Conservation (phyloP, 106 monocot genomes). For the Narthecium ossifragum region DNA sequence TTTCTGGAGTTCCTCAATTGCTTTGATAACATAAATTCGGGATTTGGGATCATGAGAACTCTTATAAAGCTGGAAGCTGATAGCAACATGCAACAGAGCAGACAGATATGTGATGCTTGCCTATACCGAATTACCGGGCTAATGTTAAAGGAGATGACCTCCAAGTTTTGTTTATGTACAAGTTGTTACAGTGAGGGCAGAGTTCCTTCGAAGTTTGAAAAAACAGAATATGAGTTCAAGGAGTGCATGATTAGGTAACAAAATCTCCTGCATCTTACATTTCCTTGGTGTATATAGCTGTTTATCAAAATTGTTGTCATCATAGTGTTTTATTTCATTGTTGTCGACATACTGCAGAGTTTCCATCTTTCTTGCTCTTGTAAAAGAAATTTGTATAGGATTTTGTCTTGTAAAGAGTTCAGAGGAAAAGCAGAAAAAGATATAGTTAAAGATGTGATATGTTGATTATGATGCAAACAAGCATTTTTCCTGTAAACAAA, state of each 20-base stretch:
- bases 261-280: not conserved
- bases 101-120: constrained; percentile 17
- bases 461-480: too few species aligned
- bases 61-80: constrained; percentile 24
- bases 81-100: not conserved
- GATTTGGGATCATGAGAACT: constrained; percentile 27
- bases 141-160: constrained; percentile 23
- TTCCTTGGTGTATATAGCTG: not conserved
- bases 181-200: constrained; percentile 33
- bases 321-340: not conserved
- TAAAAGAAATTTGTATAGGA: not conserved
- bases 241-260: constrained; percentile 6
- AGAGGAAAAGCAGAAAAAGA: too few species aligned
- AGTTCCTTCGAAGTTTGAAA: constrained; percentile 19
- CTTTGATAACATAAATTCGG: constrained; percentile 20
- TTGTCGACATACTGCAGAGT: not conserved
- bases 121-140: constrained; percentile 13
- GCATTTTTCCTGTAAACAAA: too few species aligned
- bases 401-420: not conserved
- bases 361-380: not conserved
- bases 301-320: too few species aligned
- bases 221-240: constrained; percentile 24
- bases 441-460: too few species aligned
- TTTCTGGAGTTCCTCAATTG: constrained; percentile 17
- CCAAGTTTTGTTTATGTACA: constrained; percentile 19